Evolutionary conservation across 106 monocot genomes (phyloP).

Genomic region (Narthecium ossifragum): DNA sequence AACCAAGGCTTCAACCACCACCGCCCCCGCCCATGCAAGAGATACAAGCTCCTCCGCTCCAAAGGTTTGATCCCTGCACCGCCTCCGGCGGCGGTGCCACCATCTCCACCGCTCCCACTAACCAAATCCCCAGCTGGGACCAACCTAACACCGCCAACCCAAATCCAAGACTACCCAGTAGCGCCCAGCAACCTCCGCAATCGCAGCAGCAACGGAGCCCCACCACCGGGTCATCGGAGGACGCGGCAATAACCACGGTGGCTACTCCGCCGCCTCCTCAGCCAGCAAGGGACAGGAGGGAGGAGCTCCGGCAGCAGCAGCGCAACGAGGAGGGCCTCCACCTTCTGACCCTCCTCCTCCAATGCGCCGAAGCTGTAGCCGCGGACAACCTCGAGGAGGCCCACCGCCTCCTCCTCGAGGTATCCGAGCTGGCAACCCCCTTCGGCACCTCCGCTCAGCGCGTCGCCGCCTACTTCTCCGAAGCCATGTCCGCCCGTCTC

Average conservation of each 20-base stretch:
- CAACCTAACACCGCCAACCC: constrained; percentile 6
- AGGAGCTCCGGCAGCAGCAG: constrained; percentile 64
- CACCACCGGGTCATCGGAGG: constrained; percentile 23
- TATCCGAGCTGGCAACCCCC: constrained; percentile 90
- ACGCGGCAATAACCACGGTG: constrained; percentile 5
- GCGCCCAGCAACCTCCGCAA: constrained; percentile 8
- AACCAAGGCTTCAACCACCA: constrained; percentile 1
- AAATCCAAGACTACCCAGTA: background rate
- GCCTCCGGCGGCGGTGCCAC: background rate
- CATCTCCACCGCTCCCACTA: constrained; percentile 5
- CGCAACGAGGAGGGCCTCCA: constrained; percentile 89
- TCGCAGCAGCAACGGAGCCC: constrained; percentile 9
- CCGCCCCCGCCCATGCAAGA: too few species aligned
- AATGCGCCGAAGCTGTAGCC: constrained; percentile 86
- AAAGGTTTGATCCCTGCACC: constrained; percentile 3
- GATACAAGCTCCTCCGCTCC: too few species aligned
- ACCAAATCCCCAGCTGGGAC: constrained; percentile 13
- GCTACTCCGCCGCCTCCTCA: constrained; percentile 2
- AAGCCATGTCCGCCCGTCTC: constrained; percentile 91
- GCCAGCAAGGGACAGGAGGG: constrained; percentile 28
- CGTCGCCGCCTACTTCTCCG: constrained; percentile 96
- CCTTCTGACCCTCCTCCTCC: constrained; percentile 84
- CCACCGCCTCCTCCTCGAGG: constrained; percentile 65
- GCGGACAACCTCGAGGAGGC: constrained; percentile 91
- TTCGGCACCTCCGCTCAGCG: constrained; percentile 95